Base-by-base conservation (phyloP, 805 yeast species). In the Saccharomyces jurei region DNA sequence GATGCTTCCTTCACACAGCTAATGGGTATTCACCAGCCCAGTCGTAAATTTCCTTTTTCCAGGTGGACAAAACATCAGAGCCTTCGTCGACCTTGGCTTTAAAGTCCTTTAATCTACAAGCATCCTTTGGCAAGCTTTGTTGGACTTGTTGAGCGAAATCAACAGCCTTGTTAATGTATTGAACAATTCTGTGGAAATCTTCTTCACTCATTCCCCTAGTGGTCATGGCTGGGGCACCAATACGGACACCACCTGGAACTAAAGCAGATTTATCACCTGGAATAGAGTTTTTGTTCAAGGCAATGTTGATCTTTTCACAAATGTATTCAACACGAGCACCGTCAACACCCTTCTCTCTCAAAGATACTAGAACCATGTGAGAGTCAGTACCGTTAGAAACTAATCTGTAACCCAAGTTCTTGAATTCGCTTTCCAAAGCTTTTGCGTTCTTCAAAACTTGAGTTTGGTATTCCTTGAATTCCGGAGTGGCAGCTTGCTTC, bases 171-270 rank as follows among this genome's bases (percentile, higher is more conserved):
- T 86, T 90, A 72, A 89, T 87, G 80, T 83, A 91, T 60, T 78
- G 76, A 52, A 84, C 96, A 65, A 92, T 87, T 68, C 80, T 82
- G 64, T 74, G 80, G 73, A 92, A 94, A 70, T 94, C 97, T 56
- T 77, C 84, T 72, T 87, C 90, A 56, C 90, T 87, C 65, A 90
- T 82, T 62, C 99, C 99, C 78, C 99, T 89, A 56, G 97, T 89
- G 60, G 97, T 83, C 98, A 92, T 92, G 55, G 97, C 97, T 61
- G 99, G 99, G 51, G 99, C 87, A 69, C 99, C 99, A 58, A 92
- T 86, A 77, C 99, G 87, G 61, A 92, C 83, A 72, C 99, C 99
- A 65, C 96, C 92, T 71, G 99, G 98, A 60, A 90, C 92, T 60
- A 92, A 80, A 52, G 98, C 98, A 48, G 96, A 87, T 75, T 87